Evolutionary conservation across 352 stramenopile species (phyloP).

Genomic region (Phytophthora macrochlamydospora): DNA sequence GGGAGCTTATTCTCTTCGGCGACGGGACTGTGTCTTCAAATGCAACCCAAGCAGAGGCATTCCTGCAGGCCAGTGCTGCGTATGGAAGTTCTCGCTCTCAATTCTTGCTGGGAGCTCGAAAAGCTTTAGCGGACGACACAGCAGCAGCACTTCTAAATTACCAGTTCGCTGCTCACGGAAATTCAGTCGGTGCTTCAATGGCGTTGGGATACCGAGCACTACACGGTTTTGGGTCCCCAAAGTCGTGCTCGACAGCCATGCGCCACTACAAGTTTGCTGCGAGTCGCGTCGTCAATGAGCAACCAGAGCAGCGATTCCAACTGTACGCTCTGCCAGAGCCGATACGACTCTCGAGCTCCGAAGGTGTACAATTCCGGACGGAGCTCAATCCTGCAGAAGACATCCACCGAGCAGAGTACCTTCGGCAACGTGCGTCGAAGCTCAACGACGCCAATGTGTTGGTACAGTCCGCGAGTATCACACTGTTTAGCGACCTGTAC

Average conservation of each 20-base stretch:
- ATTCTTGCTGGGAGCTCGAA: slow-evolving; percentile 47
- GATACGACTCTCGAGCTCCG: slow-evolving; percentile 42
- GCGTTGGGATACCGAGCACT: slow-evolving; percentile 73
- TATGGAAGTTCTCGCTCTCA: slow-evolving; percentile 42
- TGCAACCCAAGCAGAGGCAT: slow-evolving; percentile 25
- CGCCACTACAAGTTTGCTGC: slow-evolving; percentile 81
- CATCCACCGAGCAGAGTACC: slow-evolving; percentile 50
- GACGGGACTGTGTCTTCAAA: slow-evolving; percentile 17
- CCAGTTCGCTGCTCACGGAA: slow-evolving; percentile 56
- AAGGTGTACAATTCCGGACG: slow-evolving; percentile 22
- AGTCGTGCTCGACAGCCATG: slow-evolving; percentile 61
- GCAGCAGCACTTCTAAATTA: slow-evolving; percentile 49
- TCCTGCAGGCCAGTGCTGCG: slow-evolving; percentile 49
- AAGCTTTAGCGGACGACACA: slow-evolving; percentile 16
- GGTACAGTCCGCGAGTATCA: slow-evolving; percentile 55
- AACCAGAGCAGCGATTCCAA: slow-evolving; percentile 24
- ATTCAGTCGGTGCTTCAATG: slow-evolving; percentile 54
- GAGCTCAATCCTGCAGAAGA: slow-evolving; percentile 37
- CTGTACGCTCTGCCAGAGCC: slow-evolving; percentile 42
- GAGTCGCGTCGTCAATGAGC: slow-evolving; percentile 43
- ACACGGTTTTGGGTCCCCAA: slow-evolving; percentile 52
- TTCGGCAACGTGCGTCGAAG: slow-evolving; percentile 40
- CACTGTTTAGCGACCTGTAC: slow-evolving; percentile 64
- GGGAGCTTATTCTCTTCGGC: slow-evolving; percentile 41
- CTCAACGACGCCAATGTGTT: slow-evolving; percentile 40